phyloP scores from a whole-genome alignment of 768 basidiomycete species.

The Termitomyces sp. region DNA sequence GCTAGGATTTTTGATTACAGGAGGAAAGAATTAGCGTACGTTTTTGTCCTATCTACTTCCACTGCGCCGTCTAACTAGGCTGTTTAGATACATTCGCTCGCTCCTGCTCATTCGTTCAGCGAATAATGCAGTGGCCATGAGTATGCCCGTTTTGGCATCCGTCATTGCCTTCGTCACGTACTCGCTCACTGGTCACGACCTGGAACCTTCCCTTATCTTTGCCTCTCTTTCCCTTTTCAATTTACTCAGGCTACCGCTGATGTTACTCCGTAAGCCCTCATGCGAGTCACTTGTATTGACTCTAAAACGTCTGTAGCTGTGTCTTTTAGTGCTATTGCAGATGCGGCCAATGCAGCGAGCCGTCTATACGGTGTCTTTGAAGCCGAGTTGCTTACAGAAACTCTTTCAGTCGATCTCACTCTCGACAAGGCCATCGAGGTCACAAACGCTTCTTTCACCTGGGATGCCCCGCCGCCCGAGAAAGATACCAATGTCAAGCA shows the following conservation, averaged over 20 bases:
- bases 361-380: constrained; percentile 81
- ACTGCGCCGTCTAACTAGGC: neutral
- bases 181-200: constrained; percentile 59
- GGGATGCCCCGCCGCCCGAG: constrained; percentile 74
- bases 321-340: constrained; percentile 74
- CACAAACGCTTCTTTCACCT: constrained; percentile 70
- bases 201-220: constrained; percentile 73
- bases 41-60: neutral
- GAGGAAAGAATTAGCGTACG: constrained; percentile 62
- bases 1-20: constrained; percentile 67
- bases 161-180: constrained; percentile 77
- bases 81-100: constrained; percentile 54
- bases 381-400: constrained; percentile 69
- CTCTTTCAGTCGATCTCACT: constrained; percentile 44
- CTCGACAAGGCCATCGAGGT: constrained; percentile 65
- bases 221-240: constrained; percentile 84
- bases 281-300: neutral
- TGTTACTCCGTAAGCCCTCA: constrained; percentile 51
- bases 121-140: constrained; percentile 63
- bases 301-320: constrained; percentile 36
- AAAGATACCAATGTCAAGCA: constrained; percentile 25
- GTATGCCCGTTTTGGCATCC: constrained; percentile 73
- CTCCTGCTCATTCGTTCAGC: constrained; percentile 62
- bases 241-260: constrained; percentile 74
- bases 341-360: constrained; percentile 74